These are phyloP conservation scores for Diospyros lotus DNA, from an alignment of 148 eudicot species.

Conservation along the genomic window DNA sequence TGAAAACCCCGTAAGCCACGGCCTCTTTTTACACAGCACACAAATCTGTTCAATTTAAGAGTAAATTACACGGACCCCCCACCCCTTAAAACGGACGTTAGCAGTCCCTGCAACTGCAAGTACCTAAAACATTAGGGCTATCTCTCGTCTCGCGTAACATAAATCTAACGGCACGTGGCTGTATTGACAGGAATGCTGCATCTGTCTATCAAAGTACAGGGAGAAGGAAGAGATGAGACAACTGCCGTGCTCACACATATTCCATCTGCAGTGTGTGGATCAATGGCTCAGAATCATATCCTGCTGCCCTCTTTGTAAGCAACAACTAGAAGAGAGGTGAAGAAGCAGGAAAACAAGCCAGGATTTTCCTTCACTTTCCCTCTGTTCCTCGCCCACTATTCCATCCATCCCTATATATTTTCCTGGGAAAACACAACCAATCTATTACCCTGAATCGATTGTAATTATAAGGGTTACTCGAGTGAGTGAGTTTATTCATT, in stretches of 20 bases:
- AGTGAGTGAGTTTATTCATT: conserved; percentile 18
- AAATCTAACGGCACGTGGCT: too few species aligned
- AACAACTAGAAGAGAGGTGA: conserved; percentile 47
- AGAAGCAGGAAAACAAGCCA: not conserved
- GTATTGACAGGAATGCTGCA: conserved; percentile 72
- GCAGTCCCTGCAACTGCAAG: too few species aligned
- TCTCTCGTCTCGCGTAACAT: too few species aligned
- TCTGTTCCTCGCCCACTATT: not conserved
- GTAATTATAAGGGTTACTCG: conserved; percentile 2
- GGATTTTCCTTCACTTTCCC: too few species aligned
- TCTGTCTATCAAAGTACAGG: conserved; percentile 73
- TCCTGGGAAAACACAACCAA: not conserved
- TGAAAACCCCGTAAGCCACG: conserved; percentile 43
- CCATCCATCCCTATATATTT: not conserved
- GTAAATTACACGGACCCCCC: too few species aligned
- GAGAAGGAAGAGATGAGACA: conserved; percentile 84
- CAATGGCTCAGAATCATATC: conserved; percentile 91
- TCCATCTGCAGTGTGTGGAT: conserved; percentile 83
- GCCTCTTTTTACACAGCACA: not conserved
- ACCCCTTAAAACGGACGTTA: too few species aligned
- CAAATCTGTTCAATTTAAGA: not conserved
- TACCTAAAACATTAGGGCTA: too few species aligned
- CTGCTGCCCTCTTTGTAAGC: conserved; percentile 93
- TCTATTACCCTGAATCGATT: not conserved
- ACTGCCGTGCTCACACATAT: conserved; percentile 70